Percentiles rank a stretch among this genome's conserved stretches.
Conservation (phyloP, 2,329 filamentous ascomycete genomes). For the Anthostomella pinea region DNA sequence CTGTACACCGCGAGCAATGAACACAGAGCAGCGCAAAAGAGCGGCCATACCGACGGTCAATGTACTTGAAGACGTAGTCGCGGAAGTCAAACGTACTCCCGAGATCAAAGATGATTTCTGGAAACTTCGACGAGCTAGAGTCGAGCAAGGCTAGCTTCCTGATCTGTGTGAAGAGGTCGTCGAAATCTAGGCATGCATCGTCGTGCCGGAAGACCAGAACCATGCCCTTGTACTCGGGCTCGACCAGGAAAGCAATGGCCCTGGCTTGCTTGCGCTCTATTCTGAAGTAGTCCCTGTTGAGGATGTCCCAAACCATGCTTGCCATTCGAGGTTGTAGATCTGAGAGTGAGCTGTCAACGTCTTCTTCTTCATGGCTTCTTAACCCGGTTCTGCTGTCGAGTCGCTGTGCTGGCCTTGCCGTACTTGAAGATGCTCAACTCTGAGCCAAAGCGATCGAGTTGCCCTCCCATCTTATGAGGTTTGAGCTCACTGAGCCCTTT, state of each 20-base stretch:
- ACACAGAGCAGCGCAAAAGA: neutral
- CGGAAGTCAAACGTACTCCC: neutral
- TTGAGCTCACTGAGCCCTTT: no score
- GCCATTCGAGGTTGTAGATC: neutral
- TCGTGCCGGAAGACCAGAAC: neutral
- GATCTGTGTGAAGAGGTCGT: neutral
- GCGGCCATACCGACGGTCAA: conserved; percentile 1
- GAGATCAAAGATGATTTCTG: no score
- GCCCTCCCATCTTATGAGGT: no score
- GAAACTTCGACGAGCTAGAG: no score
- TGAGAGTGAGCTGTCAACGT: neutral
- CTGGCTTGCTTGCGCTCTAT: neutral
- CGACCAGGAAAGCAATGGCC: conserved; percentile 1
- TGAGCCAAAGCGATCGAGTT: no score
- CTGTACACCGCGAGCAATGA: neutral
- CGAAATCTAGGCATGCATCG: neutral
- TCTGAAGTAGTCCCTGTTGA: neutral
- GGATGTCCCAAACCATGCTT: neutral
- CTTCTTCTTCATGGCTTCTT: neutral
- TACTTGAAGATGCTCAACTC: no score
- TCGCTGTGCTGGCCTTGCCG: no score
- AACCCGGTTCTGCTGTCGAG: no score
- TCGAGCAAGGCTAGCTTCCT: no score
- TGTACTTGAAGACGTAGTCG: conserved; percentile 1
- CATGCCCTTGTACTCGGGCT: conserved; percentile 1